Percentiles rank a stretch among this genome's conserved stretches.
phyloP scores from a whole-genome alignment of 2,329 filamentous ascomycete genomes.

The Aspergillus arachidicola region DNA sequence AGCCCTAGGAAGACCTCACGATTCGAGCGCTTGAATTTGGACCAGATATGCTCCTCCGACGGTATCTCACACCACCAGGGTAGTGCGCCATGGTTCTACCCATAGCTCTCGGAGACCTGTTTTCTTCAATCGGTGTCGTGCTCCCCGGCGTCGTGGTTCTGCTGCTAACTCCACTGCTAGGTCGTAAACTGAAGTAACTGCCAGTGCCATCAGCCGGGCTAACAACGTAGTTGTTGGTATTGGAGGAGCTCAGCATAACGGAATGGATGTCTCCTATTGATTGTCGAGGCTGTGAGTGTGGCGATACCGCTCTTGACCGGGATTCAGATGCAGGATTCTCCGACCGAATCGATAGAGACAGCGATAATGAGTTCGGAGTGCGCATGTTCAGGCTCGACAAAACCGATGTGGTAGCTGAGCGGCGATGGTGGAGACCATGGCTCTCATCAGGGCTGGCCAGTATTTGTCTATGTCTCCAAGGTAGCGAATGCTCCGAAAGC shows the following conservation, averaged over 20 bases:
- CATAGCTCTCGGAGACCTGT: conserved; percentile 14
- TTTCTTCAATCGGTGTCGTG: conserved; percentile 23
- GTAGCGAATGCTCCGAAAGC: conserved; percentile 12
- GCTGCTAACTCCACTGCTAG: conserved; percentile 20
- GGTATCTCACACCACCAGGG: conserved; percentile 26
- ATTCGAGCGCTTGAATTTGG: conserved; percentile 17
- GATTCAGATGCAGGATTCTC: conserved; percentile 12
- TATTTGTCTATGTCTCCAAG: conserved; percentile 9
- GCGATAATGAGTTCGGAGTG: conserved; percentile 16
- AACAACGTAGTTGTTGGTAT: conserved; percentile 14
- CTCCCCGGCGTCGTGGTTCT: conserved; percentile 22
- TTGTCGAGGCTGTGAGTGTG: conserved; percentile 17
- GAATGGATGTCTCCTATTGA: conserved; percentile 10
- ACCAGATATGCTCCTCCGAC: conserved; percentile 29
- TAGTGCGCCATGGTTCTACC: conserved; percentile 29
- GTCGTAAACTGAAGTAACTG: conserved; percentile 28
- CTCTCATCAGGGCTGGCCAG: conserved; percentile 1
- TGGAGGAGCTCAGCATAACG: conserved; percentile 11
- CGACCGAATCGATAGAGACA: conserved; percentile 22
- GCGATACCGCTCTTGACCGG: conserved; percentile 20
- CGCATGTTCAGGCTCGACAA: conserved; percentile 21
- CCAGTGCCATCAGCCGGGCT: conserved; percentile 14
- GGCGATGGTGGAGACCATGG: conserved; percentile 31
- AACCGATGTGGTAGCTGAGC: conserved; percentile 38
- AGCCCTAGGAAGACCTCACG: background rate